Base-by-base conservation (phyloP, 495 filamentous ascomycete species). In the Aspergillus asperescens region DNA sequence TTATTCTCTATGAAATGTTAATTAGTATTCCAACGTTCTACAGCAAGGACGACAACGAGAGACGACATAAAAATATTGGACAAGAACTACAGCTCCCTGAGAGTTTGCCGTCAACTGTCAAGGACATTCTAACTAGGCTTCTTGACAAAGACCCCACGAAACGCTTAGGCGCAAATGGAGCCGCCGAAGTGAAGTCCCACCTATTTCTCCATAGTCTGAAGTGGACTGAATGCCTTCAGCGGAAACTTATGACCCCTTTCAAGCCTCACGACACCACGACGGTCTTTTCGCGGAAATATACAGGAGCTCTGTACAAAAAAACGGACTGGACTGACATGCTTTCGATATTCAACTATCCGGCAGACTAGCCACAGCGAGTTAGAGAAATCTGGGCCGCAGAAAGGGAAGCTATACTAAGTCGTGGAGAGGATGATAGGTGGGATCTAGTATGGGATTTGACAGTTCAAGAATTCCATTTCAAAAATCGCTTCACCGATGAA, bases 121-220 rank as follows among this genome's bases (percentile, higher is more conserved):
- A 28, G 18, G 31, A 49, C n/a, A 23, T 49, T 24, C 10, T 37
- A 19, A 8, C 34, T 8, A 18, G 34, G 13, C 35, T 50, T 8
- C 35, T 50, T 35, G 15, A 48, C 18, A 48, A 48, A 37, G 45
- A 37, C 15, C 34, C 34, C 15, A 15, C 34, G 8, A 13, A 8
- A 19, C 34, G 34, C 34, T 19, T 37, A 16, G 29, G 38, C 24
- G 43, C 43, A n/a, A 34, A 47, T 32, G 43, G 27, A 20, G 43
- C 43, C n/a, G 28, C 55, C 1, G 62, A 49, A 10, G 34, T 49
- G 20, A 49, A 49, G 27, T 31, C 47, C 20, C 47, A 49, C 24
- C 47, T 32, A 7, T 49, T 49, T 20, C 39, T 49, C 34, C 19
- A 49, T 7, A 10, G 13, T 9, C 1, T 38, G 47, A 40, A 49